phyloP scores from a whole-genome alignment of 2,329 filamentous ascomycete species.

The Podosphaera aphanis region DNA sequence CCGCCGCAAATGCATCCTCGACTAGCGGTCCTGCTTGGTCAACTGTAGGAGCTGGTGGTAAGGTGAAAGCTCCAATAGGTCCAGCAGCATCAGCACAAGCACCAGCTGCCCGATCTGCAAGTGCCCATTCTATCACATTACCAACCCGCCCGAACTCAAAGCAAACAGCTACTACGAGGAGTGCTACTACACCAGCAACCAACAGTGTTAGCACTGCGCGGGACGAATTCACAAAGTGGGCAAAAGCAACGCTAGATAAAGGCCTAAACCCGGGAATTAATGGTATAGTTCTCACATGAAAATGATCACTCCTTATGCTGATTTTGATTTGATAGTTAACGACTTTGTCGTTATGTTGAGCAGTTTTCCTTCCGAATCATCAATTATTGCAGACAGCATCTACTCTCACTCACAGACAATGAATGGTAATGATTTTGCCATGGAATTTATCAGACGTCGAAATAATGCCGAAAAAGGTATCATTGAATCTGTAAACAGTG shows the following conservation, averaged over 20 bases:
- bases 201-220: slow-evolving; percentile 28
- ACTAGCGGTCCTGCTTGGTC: slow-evolving; percentile 51
- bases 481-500: slow-evolving; percentile 38
- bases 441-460: slow-evolving; percentile 82
- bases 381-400: slow-evolving; percentile 73
- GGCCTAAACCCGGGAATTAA: slow-evolving; percentile 46
- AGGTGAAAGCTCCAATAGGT: slow-evolving; percentile 52
- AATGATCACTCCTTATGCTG: slow-evolving; percentile 12
- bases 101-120: slow-evolving; percentile 17
- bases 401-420: slow-evolving; percentile 74
- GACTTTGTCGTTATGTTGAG: slow-evolving; percentile 57
- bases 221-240: slow-evolving; percentile 90
- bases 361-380: slow-evolving; percentile 50
- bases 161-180: slow-evolving; percentile 29
- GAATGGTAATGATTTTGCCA: slow-evolving; percentile 77
- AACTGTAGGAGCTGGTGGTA: slow-evolving; percentile 82
- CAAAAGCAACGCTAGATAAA: slow-evolving; percentile 52
- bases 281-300: slow-evolving; percentile 23
- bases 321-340: slow-evolving; percentile 24
- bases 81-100: slow-evolving; percentile 26
- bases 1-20: slow-evolving; percentile 21
- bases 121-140: slow-evolving; percentile 8
- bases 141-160: slow-evolving; percentile 16
- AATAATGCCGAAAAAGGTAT: slow-evolving; percentile 84
- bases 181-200: slow-evolving; percentile 23